Evolutionary conservation across 495 filamentous ascomycete genomes (phyloP).

Genomic region (Trichoderma asperelloides): DNA sequence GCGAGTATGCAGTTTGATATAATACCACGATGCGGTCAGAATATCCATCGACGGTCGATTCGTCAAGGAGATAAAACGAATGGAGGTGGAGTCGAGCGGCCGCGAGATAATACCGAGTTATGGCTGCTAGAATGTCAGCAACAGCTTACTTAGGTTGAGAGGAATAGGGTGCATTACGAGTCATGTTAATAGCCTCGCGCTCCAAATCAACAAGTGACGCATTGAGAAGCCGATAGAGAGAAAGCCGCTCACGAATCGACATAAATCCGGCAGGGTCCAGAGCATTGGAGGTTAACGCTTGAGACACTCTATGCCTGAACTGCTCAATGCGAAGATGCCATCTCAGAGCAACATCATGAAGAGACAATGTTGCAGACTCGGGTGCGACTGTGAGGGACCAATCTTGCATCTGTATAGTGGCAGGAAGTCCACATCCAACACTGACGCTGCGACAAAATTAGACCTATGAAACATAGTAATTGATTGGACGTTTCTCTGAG

Average conservation of each 20-base stretch:
- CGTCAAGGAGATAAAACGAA: neutral
- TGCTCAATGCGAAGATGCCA: slow-evolving; percentile 7
- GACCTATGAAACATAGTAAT: neutral
- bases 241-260: neutral
- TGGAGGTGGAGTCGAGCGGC: slow-evolving; percentile 2
- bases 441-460: neutral
- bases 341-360: neutral
- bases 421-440: neutral
- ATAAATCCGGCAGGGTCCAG: neutral
- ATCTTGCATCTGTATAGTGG: neutral
- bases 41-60: neutral
- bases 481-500: neutral
- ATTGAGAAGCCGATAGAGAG: neutral
- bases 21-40: neutral
- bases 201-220: neutral
- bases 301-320: neutral
- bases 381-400: slow-evolving; percentile 1
- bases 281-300: neutral
- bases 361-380: neutral
- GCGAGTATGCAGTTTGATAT: neutral
- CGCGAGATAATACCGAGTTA: neutral
- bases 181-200: slow-evolving; percentile 1
- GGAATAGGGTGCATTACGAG: neutral
- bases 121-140: neutral
- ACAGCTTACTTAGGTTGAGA: neutral